phyloP scores from a whole-genome alignment of 768 basidiomycete genomes.

The Lyophyllum decastes region DNA sequence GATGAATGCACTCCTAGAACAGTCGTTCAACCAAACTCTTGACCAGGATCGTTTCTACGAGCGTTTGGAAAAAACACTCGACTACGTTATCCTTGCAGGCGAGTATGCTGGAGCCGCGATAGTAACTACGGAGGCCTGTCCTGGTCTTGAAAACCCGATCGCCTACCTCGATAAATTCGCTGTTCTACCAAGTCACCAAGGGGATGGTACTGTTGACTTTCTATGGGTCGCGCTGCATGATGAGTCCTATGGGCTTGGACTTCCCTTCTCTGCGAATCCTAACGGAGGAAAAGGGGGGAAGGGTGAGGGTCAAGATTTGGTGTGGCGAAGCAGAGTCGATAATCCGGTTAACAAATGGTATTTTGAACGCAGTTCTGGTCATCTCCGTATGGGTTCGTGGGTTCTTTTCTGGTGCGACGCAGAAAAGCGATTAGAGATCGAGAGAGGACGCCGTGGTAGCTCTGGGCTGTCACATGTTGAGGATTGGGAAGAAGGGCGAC shows the following conservation, averaged over 20 bases:
- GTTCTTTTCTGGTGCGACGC: constrained; percentile 99
- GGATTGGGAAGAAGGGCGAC: constrained; percentile 73
- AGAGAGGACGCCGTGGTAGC: constrained; percentile 63
- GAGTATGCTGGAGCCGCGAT: constrained; percentile 96
- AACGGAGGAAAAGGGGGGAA: constrained; percentile 90
- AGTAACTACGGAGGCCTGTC: constrained; percentile 67
- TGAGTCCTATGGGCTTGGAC: constrained; percentile 95
- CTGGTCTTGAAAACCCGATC: constrained; percentile 49
- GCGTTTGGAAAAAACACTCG: constrained; percentile 74
- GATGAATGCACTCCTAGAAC: constrained; percentile 82
- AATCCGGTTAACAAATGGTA: constrained; percentile 99
- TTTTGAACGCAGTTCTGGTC: constrained; percentile 93
- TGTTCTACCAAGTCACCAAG: constrained; percentile 91
- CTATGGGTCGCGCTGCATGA: constrained; percentile 98
- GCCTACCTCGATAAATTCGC: constrained; percentile 99
- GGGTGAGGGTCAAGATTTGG: constrained; percentile 90
- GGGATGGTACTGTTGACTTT: constrained; percentile 99
- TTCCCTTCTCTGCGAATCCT: constrained; percentile 91
- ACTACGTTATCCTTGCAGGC: constrained; percentile 92
- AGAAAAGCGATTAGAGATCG: constrained; percentile 78
- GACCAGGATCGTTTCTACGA: constrained; percentile 75
- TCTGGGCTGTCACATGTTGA: constrained; percentile 73
- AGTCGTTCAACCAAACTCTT: constrained; percentile 78
- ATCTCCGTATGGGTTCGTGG: constrained; percentile 84
- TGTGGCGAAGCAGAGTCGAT: constrained; percentile 91